Evolutionary conservation across 2,329 filamentous ascomycete species (phyloP).

Genomic region (Xylaria multiplex): DNA sequence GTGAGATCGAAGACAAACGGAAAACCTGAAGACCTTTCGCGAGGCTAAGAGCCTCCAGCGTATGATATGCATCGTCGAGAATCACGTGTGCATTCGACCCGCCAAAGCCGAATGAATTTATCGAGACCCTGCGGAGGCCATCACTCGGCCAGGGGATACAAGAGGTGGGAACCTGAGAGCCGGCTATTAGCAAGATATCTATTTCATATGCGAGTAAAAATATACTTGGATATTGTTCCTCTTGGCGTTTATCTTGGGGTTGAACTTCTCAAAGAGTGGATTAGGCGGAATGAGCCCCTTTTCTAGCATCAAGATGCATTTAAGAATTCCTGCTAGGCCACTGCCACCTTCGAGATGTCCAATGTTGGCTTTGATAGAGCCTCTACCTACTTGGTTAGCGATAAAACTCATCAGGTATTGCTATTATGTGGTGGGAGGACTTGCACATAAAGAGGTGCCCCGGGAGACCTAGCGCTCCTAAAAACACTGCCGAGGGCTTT

Average conservation of each 20-base stretch:
- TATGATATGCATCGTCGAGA: too few relatives aligned
- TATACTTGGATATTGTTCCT: too few relatives aligned
- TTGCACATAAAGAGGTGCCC: slow-evolving; percentile 1
- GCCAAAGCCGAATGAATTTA: too few relatives aligned
- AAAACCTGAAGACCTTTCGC: too few relatives aligned
- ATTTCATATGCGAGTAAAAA: not conserved
- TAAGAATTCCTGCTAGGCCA: slow-evolving; percentile 6
- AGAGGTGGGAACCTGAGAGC: too few relatives aligned
- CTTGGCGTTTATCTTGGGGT: not conserved
- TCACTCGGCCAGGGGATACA: too few relatives aligned
- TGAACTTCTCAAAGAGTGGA: not conserved
- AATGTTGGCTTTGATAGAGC: slow-evolving; percentile 8
- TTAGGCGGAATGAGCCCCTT: slow-evolving; percentile 6
- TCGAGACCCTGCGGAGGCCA: too few relatives aligned
- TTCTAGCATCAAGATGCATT: slow-evolving; percentile 1
- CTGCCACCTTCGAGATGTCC: slow-evolving; percentile 2
- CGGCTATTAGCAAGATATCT: not conserved
- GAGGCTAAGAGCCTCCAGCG: too few relatives aligned
- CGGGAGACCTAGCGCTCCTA: slow-evolving; percentile 4
- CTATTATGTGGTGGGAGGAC: not conserved
- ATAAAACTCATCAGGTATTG: not conserved
- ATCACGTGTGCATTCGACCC: too few relatives aligned
- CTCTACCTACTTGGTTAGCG: not conserved
- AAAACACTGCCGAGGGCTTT: slow-evolving; percentile 35
- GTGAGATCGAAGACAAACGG: too few relatives aligned